Evolutionary conservation across 352 stramenopile species (phyloP).

Genomic region (Discostella stelligera): DNA sequence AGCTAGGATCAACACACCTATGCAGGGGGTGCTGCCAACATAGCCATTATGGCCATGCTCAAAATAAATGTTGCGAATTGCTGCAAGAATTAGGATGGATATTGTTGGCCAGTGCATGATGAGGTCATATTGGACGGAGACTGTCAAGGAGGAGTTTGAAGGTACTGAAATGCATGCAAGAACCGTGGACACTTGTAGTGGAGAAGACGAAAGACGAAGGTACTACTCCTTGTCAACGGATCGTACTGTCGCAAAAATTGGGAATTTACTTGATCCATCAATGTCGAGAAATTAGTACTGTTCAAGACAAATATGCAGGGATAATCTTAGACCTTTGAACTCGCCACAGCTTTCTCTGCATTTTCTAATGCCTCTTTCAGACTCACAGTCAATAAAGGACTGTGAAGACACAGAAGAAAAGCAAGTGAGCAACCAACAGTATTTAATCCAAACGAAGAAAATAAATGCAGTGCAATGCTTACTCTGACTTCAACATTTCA

Average conservation of each 20-base stretch:
- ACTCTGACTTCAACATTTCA: conserved; percentile 42
- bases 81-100: conserved; percentile 94
- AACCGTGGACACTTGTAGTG: conserved; percentile 91
- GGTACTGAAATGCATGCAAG: conserved; percentile 94
- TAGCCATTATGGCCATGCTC: conserved; percentile 99
- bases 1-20: conserved; percentile 99
- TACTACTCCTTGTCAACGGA: conserved; percentile 82
- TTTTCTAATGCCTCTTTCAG: conserved; percentile 42
- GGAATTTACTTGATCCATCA: conserved; percentile 79
- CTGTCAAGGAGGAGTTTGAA: conserved; percentile 87
- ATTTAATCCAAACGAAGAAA: not conserved
- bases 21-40: conserved; percentile 96
- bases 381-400: conserved; percentile 44
- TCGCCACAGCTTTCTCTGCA: conserved; percentile 34
- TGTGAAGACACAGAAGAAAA: not conserved
- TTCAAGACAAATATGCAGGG: too few relatives aligned
- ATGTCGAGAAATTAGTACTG: too few relatives aligned
- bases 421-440: not conserved
- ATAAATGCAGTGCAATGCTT: not conserved
- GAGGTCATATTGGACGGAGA: conserved; percentile 99
- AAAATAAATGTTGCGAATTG: conserved; percentile 90
- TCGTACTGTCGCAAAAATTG: conserved; percentile 86
- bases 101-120: conserved; percentile 98
- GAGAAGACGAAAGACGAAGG: conserved; percentile 75
- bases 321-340: not conserved